These are phyloP conservation scores for Ophiostoma tasmaniense DNA, from an alignment of 2,329 filamentous ascomycete species.

Conservation along the genomic window DNA sequence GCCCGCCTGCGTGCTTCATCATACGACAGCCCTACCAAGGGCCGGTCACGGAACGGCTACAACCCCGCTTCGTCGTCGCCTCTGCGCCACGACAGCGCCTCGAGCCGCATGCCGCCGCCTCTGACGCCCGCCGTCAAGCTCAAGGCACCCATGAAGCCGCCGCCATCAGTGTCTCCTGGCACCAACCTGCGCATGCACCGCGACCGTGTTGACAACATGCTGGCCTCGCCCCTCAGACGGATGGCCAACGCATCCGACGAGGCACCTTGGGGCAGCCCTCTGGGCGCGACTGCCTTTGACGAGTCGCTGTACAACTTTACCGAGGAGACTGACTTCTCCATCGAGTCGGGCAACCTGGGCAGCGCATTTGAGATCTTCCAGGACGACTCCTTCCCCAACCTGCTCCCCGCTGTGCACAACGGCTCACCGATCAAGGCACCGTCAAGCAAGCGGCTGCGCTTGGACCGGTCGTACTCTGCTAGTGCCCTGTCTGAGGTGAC, in stretches of 20 bases:
- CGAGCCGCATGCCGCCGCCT: conserved; percentile 52
- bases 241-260: conserved; percentile 28
- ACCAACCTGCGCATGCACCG: conserved; percentile 87
- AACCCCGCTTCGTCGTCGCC: conserved; percentile 60
- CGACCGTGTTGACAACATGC: conserved; percentile 69
- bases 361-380: conserved; percentile 49
- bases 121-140: conserved; percentile 80
- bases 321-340: conserved; percentile 37
- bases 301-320: conserved; percentile 45
- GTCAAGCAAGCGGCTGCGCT: conserved; percentile 48
- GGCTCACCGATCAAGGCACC: conserved; percentile 59
- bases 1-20: conserved; percentile 85
- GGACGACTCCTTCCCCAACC: conserved; percentile 32
- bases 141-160: conserved; percentile 49
- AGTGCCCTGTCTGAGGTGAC: conserved; percentile 55
- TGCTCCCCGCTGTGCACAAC: conserved; percentile 40
- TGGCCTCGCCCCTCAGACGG: conserved; percentile 61
- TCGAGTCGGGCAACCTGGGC: conserved; percentile 43
- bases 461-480: conserved; percentile 56
- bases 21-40: conserved; percentile 80
- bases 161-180: conserved; percentile 81
- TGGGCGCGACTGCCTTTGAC: conserved; percentile 45
- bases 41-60: conserved; percentile 44
- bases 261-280: conserved; percentile 54
- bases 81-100: conserved; percentile 45